Evolutionary conservation across 352 stramenopile species (phyloP).

Genomic region (Phytopythium helicoides): DNA sequence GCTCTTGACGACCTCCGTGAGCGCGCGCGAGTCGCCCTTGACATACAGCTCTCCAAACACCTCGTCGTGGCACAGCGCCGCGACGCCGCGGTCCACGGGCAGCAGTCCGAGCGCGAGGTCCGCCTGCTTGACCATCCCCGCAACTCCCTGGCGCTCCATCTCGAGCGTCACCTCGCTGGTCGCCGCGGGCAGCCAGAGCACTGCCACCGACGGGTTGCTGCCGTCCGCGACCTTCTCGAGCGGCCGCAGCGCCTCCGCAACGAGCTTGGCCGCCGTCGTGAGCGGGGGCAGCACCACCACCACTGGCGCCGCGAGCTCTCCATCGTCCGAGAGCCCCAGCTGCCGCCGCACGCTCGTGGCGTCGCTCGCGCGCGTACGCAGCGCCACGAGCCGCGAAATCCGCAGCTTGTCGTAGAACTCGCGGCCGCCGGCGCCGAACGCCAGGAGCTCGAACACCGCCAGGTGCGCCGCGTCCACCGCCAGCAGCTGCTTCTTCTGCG

Average conservation of each 20-base stretch:
- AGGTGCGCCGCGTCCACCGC: conserved; percentile 52
- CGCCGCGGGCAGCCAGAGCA: conserved; percentile 61
- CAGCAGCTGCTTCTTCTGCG: conserved; percentile 27
- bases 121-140: conserved; percentile 44
- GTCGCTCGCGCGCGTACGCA: conserved; percentile 34
- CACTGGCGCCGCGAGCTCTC: conserved; percentile 10
- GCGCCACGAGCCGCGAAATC: conserved; percentile 45
- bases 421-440: conserved; percentile 55
- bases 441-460: conserved; percentile 66
- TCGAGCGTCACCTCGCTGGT: conserved; percentile 62
- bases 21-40: conserved; percentile 45
- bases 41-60: conserved; percentile 76
- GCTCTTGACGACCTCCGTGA: conserved; percentile 69
- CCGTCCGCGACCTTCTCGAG: conserved; percentile 14
- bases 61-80: conserved; percentile 57
- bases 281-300: conserved; percentile 58
- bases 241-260: conserved; percentile 41
- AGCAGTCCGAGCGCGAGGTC: conserved; percentile 60
- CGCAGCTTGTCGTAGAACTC: conserved; percentile 60
- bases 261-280: conserved; percentile 41
- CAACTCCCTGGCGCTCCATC: conserved; percentile 72
- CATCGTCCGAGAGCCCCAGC: conserved; percentile 22
- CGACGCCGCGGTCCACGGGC: conserved; percentile 53
- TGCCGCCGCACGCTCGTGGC: conserved; percentile 28
- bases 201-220: conserved; percentile 21